Base-by-base conservation (phyloP, 1,139 yeast genomes). In the Yamadazyma pseudoaaseri region DNA sequence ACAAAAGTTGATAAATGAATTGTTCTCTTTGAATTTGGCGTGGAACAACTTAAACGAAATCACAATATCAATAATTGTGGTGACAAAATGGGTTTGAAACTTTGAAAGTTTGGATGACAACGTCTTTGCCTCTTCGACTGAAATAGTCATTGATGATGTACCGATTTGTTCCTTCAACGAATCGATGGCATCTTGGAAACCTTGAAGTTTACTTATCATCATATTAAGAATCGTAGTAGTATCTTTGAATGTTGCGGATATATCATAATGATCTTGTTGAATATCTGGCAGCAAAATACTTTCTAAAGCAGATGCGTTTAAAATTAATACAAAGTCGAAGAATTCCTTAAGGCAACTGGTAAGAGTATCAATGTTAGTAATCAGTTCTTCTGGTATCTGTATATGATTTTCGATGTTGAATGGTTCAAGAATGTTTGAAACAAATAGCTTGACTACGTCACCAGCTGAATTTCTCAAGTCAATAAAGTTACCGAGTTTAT, bases 281-380 rank as follows among this genome's bases (percentile, higher is more conserved):
- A 8, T 20, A 4, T 30, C 17, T 42, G 53, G 41, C 16, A 46
- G 48, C 8, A 64, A 48, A 14, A 65, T 46, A 25, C 50, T 54
- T 34, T 68, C 73, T 22, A 67, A 49, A 33, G 57, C 60, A 65
- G 70, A 60, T 3, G 70, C 60, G 6, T 53, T 45, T 1, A 56
- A 36, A 3, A 58, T 47, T 26, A 65, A 46, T 1, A 55, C 28
- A 11, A 57, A 49, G 30, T 62, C 67, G 26, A 62, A 42, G 0
- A 59, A 34, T 1, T 38, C 38, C 23, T 37, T 45, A 33, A 61
- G 44, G 1, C 15, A 15, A 12, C 5, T 13, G 5, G 13, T 7
- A 4, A 29, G 7, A 7, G 7, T 15, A 14, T 29, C 31, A 10
- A 29, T 20, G 3, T n/a, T 6, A 5, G 20, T 8, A 12, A 12